Base-by-base conservation (phyloP, 805 yeast genomes). In the Candida silvatica region DNA sequence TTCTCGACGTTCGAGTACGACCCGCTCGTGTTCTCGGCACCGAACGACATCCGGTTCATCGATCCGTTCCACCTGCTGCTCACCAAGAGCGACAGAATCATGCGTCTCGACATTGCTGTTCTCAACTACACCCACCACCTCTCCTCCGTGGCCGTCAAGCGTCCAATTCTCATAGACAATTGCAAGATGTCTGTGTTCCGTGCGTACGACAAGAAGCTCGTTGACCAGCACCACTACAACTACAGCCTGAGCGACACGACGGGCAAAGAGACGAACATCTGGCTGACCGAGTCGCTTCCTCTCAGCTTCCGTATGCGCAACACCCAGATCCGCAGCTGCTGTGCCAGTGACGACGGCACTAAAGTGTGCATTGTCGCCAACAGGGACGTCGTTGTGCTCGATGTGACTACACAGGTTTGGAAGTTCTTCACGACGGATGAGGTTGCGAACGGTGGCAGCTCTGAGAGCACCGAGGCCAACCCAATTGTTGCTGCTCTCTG, bases 291-390 rank as follows among this genome's bases (percentile, higher is more conserved):
- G 23, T 56, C 62, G 32, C 41, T 73, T 12, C 77, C 78, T 1
- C 48, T 66, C 3, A 44, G 52, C 17, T 73, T 72, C 40, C 54
- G 60, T 28, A 54, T 71, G 4, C 59, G 56, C 20, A 69, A 69
- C 46, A 53, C 62, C 55, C 67, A 66, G 4, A 22, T 22, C 12
- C 46, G 60, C 12, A 58, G 62, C 24, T 58, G 64, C 3, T 49
- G 66, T n/a, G 54, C 62, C 15, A 65, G 71, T 34, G 59, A 60
- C 18, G 74, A 70, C 41, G 77, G 77, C 8, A 49, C 64, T 32
- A 59, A 57, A 40, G 55, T 70, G 14, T 75, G 77, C 17, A 26
- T 72, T 14, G 67, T 75, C 5, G 79, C 78, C 0, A 53, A 60
- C 17, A 47, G 52, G 18, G 76, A 75, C 17, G 59, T 71, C 12